Evolutionary conservation across 1,139 yeast genomes (phyloP).

Genomic region (Nakaseomyces glabratus): DNA sequence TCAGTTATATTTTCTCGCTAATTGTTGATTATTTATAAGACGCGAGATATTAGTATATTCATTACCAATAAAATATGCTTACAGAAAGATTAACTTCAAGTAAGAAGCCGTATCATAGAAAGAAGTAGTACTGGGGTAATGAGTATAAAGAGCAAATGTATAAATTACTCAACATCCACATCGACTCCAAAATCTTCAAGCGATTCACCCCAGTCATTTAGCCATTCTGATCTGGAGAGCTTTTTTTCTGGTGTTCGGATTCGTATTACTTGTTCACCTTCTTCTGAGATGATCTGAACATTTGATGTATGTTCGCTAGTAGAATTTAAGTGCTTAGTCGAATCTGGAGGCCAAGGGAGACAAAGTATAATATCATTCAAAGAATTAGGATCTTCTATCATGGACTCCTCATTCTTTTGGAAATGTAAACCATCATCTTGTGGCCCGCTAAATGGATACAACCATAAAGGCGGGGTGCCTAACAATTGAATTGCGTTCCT

Average conservation of each 20-base stretch:
- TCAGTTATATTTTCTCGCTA: too few species aligned
- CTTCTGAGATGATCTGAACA: slow-evolving; percentile 16
- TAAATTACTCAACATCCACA: slow-evolving; percentile 49
- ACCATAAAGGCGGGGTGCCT: slow-evolving; percentile 59
- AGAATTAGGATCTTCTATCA: slow-evolving; percentile 30
- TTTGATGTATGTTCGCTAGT: slow-evolving; percentile 7
- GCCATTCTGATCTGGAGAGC: slow-evolving; percentile 48
- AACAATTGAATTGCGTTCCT: slow-evolving; percentile 42
- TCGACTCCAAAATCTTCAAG: slow-evolving; percentile 86
- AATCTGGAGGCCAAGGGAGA: slow-evolving; percentile 88
- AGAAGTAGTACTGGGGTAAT: too few species aligned
- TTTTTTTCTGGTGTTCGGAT: slow-evolving; percentile 31
- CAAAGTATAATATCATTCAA: slow-evolving; percentile 50
- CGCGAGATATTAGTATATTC: too few species aligned
- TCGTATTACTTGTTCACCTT: slow-evolving; percentile 29
- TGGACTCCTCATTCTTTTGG: slow-evolving; percentile 40
- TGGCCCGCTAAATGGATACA: slow-evolving; percentile 60
- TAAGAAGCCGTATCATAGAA: too few species aligned
- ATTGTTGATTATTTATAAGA: too few species aligned
- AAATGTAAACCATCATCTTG: slow-evolving; percentile 45
- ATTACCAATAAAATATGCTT: too few species aligned
- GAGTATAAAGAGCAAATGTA: too few species aligned
- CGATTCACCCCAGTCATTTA: slow-evolving; percentile 71
- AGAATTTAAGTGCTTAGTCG: slow-evolving; percentile 33
- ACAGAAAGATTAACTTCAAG: too few species aligned